These are phyloP conservation scores for Pseudogymnoascus sp. DNA, from an alignment of 2,329 filamentous ascomycete species.

Conservation along the genomic window DNA sequence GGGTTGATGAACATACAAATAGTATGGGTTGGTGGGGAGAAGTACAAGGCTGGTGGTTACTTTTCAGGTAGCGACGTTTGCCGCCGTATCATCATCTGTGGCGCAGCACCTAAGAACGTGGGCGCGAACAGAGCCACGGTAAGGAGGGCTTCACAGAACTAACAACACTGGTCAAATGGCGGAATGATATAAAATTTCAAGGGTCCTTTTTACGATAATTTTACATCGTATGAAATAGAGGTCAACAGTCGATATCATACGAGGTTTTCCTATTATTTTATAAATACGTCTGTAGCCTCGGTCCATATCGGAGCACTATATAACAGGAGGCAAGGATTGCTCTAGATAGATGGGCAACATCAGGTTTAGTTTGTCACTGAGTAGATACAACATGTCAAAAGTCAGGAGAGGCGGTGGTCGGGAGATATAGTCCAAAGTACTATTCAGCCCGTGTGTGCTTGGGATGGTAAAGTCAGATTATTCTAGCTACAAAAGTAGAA, in stretches of 20 bases:
- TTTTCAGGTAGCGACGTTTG: background rate
- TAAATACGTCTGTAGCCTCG: background rate
- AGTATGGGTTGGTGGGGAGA: conserved; percentile 1
- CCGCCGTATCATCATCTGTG: conserved; percentile 6
- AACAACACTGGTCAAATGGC: background rate
- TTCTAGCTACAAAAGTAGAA: conserved; percentile 1
- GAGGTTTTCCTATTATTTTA: background rate
- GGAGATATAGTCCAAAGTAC: background rate
- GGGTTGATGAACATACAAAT: background rate
- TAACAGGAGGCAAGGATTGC: background rate
- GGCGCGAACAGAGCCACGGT: background rate
- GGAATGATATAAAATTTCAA: background rate
- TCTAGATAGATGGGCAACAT: background rate
- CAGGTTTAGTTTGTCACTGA: background rate
- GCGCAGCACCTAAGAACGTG: background rate
- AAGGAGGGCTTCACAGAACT: background rate
- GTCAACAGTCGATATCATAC: background rate
- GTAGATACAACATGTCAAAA: background rate
- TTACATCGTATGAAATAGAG: background rate
- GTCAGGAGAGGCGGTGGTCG: background rate
- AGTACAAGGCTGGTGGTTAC: conserved; percentile 4
- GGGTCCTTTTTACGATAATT: background rate
- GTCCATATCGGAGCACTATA: background rate
- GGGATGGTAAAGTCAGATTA: conserved; percentile 5
- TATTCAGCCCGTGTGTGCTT: background rate